Conservation (phyloP, 495 filamentous ascomycete genomes). For the Platismatia glauca region DNA sequence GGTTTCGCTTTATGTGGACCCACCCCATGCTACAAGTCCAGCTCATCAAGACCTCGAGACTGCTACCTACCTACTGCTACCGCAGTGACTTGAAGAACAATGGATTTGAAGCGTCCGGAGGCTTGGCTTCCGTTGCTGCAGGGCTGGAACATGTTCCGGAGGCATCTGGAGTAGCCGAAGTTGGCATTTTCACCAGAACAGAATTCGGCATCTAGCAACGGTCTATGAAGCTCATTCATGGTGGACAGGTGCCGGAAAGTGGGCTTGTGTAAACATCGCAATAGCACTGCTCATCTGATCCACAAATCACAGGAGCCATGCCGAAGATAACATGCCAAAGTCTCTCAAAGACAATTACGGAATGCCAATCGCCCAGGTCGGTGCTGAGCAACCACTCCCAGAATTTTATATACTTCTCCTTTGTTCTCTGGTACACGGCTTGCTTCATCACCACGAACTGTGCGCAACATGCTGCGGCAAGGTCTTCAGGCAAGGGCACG, state of each 20-base stretch:
- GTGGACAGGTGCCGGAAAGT: not conserved
- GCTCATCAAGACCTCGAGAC: too few species aligned
- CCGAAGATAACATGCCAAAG: slow-evolving; percentile 58
- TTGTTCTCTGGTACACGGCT: not conserved
- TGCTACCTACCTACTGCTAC: too few species aligned
- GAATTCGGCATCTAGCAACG: too few species aligned
- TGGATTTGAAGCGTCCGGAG: too few species aligned
- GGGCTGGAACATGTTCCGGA: too few species aligned
- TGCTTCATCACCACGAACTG: not conserved
- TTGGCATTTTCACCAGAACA: too few species aligned
- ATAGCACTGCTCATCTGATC: not conserved
- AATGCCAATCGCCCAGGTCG: slow-evolving; percentile 1
- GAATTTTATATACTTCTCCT: not conserved
- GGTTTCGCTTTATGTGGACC: too few species aligned
- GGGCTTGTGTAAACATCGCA: not conserved
- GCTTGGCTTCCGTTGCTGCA: too few species aligned
- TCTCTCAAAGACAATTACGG: slow-evolving; percentile 62
- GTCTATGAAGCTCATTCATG: too few species aligned
- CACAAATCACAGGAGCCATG: not conserved
- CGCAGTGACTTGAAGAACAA: too few species aligned
- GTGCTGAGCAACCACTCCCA: not conserved
- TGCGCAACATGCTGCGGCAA: not conserved
- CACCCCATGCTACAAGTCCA: too few species aligned
- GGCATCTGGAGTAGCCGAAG: too few species aligned
- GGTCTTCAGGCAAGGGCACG: not conserved